Percentiles rank a stretch among this genome's conserved stretches.
phyloP scores from a whole-genome alignment of 2,329 filamentous ascomycete species.

The Cercospora brassicicola region DNA sequence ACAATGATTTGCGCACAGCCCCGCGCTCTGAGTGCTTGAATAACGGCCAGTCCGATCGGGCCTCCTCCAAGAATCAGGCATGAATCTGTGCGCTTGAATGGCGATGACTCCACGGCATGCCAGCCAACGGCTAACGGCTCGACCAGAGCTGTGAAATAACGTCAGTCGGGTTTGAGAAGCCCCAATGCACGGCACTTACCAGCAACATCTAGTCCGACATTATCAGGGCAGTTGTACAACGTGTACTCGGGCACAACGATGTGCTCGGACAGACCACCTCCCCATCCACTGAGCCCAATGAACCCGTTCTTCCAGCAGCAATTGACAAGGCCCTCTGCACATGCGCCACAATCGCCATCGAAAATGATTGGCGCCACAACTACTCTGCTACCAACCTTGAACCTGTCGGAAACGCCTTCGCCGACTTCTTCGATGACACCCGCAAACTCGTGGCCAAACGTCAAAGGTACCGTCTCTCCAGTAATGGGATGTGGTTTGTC shows the following conservation, averaged over 20 bases:
- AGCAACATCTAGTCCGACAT: constrained; percentile 53
- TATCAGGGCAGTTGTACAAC: constrained; percentile 52
- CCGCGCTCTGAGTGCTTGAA: constrained; percentile 49
- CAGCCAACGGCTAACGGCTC: constrained; percentile 58
- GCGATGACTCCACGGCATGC: constrained; percentile 56
- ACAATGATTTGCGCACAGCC: constrained; percentile 55
- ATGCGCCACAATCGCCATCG: constrained; percentile 54
- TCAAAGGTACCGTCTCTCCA: constrained; percentile 53
- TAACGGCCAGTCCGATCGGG: constrained; percentile 55
- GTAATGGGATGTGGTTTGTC: constrained; percentile 57
- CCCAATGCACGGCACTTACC: constrained; percentile 31
- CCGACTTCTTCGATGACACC: constrained; percentile 55
- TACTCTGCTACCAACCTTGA: constrained; percentile 52
- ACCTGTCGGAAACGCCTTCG: constrained; percentile 49
- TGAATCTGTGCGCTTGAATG: constrained; percentile 49
- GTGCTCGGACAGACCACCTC: constrained; percentile 55
- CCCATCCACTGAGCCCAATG: constrained; percentile 55
- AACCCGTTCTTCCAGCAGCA: constrained; percentile 58
- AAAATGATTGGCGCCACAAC: constrained; percentile 53
- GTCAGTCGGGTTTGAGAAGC: not conserved
- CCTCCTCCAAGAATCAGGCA: constrained; percentile 55
- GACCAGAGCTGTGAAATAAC: constrained; percentile 47
- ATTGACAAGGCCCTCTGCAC: constrained; percentile 54
- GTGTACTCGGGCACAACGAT: constrained; percentile 52
- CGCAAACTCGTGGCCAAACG: constrained; percentile 57